Evolutionary conservation across 1,284 basidiomycete genomes (phyloP), one percentile per base, ranked within the genome.

Genomic region (Ceratobasidium papillatum): DNA sequence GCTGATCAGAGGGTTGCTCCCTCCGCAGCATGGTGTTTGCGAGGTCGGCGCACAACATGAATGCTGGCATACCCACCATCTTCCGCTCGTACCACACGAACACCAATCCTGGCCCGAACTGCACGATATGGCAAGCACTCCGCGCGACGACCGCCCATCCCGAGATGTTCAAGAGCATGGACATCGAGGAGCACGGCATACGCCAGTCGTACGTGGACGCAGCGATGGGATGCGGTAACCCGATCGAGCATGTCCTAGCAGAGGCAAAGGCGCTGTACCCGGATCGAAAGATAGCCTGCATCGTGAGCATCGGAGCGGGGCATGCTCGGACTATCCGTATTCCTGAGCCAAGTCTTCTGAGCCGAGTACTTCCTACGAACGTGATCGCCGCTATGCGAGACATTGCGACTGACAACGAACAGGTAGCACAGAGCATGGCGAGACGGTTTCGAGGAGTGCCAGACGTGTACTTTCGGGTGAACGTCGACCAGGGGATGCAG

Each of bases 161-260:
- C 14, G 47, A 59, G 25, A 38, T 62, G 17, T 74, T 74, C 59
- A 45, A 61, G 25, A 19, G 27, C 59, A 36, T 64, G 4, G 58
- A 41, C 3, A 62, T 74, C 12, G 45, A 36, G 9, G 43, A 34
- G 32, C 34, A 47, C 1, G 59, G 32, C 30, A 22, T 27, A 17
- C 4, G 19, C 12, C 12, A 27, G 27, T 25, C 43, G 17, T 74
- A 49, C 34, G 61, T 74, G 1, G 71, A 62, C 30, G 59, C 56
- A 47, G 61, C 41, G 12, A 59, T 74, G 54, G 71, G 54, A 22
- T 59, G 43, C 7, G 47, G 58, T 34, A 74, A 74, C 27, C 71
- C 71, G 2, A 47, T 62, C 19, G 58, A 49, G 19, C 11, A 74
- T 12, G 56, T 74, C 2, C 54, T 74, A 2, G 36, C 54, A 1